Percentiles rank a stretch among this genome's conserved stretches.
Evolutionary conservation across 106 monocot genomes (phyloP).

Genomic region (Phalaenopsis equestris): DNA sequence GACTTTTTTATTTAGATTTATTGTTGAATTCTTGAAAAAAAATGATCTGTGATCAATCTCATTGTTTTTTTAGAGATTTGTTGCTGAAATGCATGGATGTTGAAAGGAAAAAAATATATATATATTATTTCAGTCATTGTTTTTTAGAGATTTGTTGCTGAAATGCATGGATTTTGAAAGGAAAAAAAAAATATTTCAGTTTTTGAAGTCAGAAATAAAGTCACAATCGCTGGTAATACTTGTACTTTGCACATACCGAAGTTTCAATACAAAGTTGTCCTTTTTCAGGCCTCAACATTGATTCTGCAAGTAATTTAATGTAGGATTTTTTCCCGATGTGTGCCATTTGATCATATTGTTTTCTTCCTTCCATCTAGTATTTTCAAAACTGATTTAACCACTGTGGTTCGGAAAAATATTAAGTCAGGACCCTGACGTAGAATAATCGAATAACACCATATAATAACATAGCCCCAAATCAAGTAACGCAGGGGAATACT

Average conservation of each 20-base stretch:
- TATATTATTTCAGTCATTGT: too few species aligned
- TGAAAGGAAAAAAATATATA: too few species aligned
- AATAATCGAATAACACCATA: too few species aligned
- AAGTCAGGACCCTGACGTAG: too few species aligned
- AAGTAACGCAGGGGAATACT: too few species aligned
- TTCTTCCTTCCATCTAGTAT: too few species aligned
- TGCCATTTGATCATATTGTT: background rate
- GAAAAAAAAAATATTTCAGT: background rate
- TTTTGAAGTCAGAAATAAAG: background rate
- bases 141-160: background rate
- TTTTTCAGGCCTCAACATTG: background rate
- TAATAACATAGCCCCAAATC: too few species aligned
- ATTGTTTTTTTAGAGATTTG: too few species aligned
- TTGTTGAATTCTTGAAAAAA: background rate
- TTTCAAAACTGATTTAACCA: background rate
- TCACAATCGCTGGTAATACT: too few species aligned
- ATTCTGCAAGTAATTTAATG: background rate
- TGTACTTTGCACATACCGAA: too few species aligned
- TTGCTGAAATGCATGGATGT: background rate
- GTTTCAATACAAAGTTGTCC: background rate
- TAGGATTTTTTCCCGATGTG: background rate
- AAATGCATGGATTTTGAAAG: background rate
- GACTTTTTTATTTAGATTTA: background rate
- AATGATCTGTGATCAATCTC: too few species aligned
- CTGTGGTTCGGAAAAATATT: too few species aligned